phyloP scores from a whole-genome alignment of 805 yeast genomes.

The Komagataella phaffii region DNA sequence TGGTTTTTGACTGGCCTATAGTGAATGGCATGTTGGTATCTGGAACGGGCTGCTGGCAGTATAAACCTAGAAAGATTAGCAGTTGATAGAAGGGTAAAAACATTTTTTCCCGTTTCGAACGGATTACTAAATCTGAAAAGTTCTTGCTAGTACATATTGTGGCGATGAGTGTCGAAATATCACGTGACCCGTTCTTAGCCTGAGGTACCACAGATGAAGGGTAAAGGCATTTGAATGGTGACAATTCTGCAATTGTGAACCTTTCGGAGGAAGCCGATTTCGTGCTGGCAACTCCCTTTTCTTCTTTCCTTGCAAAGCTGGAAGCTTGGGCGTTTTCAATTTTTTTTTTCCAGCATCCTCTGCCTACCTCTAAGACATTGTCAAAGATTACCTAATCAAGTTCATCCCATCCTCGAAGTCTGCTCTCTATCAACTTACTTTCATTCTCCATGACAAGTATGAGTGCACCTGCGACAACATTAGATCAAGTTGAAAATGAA shows the following conservation, averaged over 20 bases:
- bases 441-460: background rate
- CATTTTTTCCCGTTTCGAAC: background rate
- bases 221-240: too few relatives aligned
- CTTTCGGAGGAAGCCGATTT: too few relatives aligned
- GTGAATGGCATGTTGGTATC: constrained; percentile 1
- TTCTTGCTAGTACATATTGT: background rate
- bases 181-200: constrained; percentile 1
- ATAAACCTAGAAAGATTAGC: background rate
- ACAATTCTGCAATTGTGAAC: too few relatives aligned
- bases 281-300: too few relatives aligned
- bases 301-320: too few relatives aligned
- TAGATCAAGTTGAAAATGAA: constrained; percentile 20
- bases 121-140: background rate
- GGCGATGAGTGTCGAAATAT: background rate
- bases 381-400: background rate
- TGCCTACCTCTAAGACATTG: too few relatives aligned
- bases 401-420: background rate
- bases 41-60: background rate
- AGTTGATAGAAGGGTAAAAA: background rate
- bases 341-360: too few relatives aligned
- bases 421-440: constrained; percentile 7
- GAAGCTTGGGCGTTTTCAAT: too few relatives aligned
- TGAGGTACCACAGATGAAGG: too few relatives aligned
- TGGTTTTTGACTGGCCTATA: background rate
- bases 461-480: constrained; percentile 7